Base-by-base conservation (phyloP, 805 yeast genomes). In the Sugiyamaella americana region DNA sequence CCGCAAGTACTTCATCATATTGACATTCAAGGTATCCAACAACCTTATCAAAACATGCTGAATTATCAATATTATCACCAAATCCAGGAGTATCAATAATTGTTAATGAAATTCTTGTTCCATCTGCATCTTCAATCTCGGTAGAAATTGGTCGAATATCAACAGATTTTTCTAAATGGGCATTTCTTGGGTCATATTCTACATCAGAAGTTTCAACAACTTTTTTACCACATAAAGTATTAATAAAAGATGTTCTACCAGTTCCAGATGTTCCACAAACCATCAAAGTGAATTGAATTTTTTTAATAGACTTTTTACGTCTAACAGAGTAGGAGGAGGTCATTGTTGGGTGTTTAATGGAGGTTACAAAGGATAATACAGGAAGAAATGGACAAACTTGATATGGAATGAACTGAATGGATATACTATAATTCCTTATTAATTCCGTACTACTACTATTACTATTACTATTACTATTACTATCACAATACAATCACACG, bases 51-150 rank as follows among this genome's bases (percentile, higher is more conserved):
- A 73, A 69, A 29, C 79, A 73, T 29, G 65, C 53, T 42, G 73
- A 74, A 63, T 82, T 83, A 65, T 85, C 80, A 54, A 84, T 71
- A 59, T 78, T 80, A 57, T 83, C 89, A 37, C 91, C 93, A 58
- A 83, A 79, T 1, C 91, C 93, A 18, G 87, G 84, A 3, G 91
- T 74, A 58, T 82, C 82, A 41, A 83, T 75, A 41, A 83, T 70
- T 52, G 78, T 78, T 53, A 86, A 67, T 35, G 70, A 24, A 22
- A 75, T 66, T 6, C 76, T 69, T 2, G 74, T 60, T 3, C 74
- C 69, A 26, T 73, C 73, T 24, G 74, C 78, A 37, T 79, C 85
- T 49, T 74, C 76, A 30, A 79, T 60, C 50, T 78, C 74, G 4
- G 80, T 70, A n/a, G 59, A 58, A 18, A 69, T 52, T 2, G 68